Evolutionary conservation across 2,329 filamentous ascomycete species (phyloP), one percentile per base, ranked within the genome.

Genomic region (Aspergillus calidoustus): DNA sequence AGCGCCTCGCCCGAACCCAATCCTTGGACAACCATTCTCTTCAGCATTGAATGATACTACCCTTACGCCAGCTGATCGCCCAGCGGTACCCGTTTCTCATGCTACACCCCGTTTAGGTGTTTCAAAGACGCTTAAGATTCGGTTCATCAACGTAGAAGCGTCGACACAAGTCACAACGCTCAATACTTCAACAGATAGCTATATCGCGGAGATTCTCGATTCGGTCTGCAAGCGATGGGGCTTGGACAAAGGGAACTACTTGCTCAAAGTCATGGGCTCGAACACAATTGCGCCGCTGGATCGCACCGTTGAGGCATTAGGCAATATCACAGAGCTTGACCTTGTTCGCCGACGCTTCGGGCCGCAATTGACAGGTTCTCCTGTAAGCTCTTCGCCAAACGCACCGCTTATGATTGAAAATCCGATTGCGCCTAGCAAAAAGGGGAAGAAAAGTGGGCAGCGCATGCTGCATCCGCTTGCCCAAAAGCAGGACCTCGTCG

Each of bases 151-250:
- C 68, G 77, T 85, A 4, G 84, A 88, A 60, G 84, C 85, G 66
- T 83, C 84, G 31, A 77, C 76, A 7, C 83, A 82, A 65, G 80
- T 80, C 23, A 83, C 83, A 59, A 83, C 82, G 3, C 76, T 87
- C 55, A 83, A 84, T 56, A 86, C 86, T 31, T 87, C 86, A 3
- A 86, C 86, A 1, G 87, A 89, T 68, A 88, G 86, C 50, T 89
- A 89, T 69, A 86, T 89, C 61, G 87, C 86, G n/a, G 87, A 89
- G 71, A 82, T 89, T 53, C 83, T 89, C 63, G 86, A 89, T 66
- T 82, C 83, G 46, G 84, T 86, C 1, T 89, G 87, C 74, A 84
- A 86, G 61, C 81, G 85, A 64, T 83, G 88, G 70, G 83, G 84
- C 3, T 77, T 89, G n/a, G 87, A 89, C 71, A 89, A 88, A 72